These are phyloP conservation scores for Calonectria crousiana DNA, from an alignment of 2,329 filamentous ascomycete genomes.

Conservation along the genomic window DNA sequence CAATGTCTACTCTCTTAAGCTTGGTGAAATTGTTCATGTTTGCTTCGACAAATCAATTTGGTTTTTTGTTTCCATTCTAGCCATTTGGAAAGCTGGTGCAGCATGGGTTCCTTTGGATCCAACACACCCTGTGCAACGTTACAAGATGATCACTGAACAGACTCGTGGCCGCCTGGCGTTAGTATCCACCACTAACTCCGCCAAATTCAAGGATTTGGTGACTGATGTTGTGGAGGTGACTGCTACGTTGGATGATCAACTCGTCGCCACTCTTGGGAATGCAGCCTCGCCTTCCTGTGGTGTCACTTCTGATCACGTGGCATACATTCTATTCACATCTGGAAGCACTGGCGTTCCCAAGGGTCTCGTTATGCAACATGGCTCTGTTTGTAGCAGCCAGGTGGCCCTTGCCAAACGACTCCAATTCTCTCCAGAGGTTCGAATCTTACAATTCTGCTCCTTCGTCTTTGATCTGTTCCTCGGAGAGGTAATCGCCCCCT, in stretches of 20 bases:
- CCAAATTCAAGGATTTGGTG: neutral
- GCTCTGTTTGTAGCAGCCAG: neutral
- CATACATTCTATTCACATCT: neutral
- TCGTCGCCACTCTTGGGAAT: neutral
- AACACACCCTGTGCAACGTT: constrained; percentile 47
- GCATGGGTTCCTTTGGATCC: constrained; percentile 50
- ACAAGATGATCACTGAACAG: neutral
- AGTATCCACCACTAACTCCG: neutral
- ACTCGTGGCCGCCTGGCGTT: neutral
- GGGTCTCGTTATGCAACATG: constrained; percentile 25
- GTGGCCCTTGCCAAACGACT: neutral
- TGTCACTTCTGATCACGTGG: neutral
- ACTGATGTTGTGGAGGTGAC: neutral
- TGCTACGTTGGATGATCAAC: neutral
- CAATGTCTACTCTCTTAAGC: neutral
- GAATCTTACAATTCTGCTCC: neutral
- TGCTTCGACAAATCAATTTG: constrained; percentile 31
- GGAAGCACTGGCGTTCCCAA: constrained; percentile 16
- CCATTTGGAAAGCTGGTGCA: constrained; percentile 49
- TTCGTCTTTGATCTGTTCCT: constrained; percentile 4
- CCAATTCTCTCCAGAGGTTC: neutral
- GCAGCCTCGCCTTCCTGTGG: neutral
- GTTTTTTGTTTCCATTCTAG: constrained; percentile 45
- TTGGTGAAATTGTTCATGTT: constrained; percentile 13
- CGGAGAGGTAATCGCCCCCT: neutral